A percentile compares a stretch with the other conserved stretches of the same genome.
phyloP scores from a whole-genome alignment of 495 filamentous ascomycete genomes.

The Gamarada debralockiae region DNA sequence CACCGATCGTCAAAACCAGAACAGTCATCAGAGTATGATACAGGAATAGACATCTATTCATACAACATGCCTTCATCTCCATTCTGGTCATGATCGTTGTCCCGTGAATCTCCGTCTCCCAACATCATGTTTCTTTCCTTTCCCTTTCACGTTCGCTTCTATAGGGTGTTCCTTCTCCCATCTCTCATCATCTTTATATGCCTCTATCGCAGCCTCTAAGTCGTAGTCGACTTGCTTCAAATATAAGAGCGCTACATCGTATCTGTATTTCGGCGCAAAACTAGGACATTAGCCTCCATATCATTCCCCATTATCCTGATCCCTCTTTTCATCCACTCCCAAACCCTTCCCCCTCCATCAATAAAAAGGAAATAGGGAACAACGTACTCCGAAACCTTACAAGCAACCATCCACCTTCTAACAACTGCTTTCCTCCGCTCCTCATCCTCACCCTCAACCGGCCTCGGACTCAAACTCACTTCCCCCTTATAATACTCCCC shows the following conservation, averaged over 20 bases:
- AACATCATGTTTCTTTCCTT: constrained; percentile 26
- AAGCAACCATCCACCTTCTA: constrained; percentile 65
- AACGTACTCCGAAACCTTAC: constrained; percentile 62
- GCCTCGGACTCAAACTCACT: constrained; percentile 58
- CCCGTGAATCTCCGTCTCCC: constrained; percentile 27
- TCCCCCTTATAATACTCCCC: constrained; percentile 58
- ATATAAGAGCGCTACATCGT: constrained; percentile 69
- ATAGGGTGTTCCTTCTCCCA: constrained; percentile 71
- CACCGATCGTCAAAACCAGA: constrained; percentile 18
- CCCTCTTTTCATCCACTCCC: too few species aligned
- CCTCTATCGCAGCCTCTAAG: constrained; percentile 53
- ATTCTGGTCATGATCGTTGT: constrained; percentile 12
- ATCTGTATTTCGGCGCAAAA: constrained; percentile 38
- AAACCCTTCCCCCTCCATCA: background rate
- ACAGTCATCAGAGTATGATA: constrained; percentile 11
- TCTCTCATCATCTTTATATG: constrained; percentile 60
- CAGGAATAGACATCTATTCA: constrained; percentile 9
- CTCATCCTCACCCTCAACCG: constrained; percentile 65
- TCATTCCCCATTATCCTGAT: background rate
- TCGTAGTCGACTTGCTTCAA: constrained; percentile 63
- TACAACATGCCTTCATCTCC: background rate
- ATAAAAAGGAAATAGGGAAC: background rate
- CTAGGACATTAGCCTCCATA: constrained; percentile 14
- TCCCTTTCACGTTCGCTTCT: constrained; percentile 32
- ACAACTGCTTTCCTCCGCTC: constrained; percentile 61